Evolutionary conservation across 805 yeast species (phyloP), one percentile per base, ranked within the genome.

Genomic region (Saccharomycopsis guyanensis): DNA sequence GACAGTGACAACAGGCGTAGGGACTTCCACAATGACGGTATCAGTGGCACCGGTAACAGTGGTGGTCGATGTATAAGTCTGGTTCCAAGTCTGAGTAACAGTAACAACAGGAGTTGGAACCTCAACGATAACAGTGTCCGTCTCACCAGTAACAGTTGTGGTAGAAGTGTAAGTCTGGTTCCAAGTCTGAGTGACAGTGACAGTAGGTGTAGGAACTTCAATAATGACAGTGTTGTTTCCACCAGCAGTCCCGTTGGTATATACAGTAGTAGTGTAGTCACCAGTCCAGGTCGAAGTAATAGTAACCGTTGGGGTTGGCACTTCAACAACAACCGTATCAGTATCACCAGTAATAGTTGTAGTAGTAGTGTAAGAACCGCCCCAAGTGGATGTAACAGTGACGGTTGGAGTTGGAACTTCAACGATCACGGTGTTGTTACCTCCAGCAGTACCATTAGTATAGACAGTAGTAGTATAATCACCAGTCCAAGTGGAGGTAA

Each of bases 231-330:
- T n/a, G n/a, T n/a, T n/a, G n/a, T n/a, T n/a, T n/a, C n/a, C n/a
- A n/a, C n/a, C n/a, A n/a, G n/a, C n/a, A n/a, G n/a, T n/a, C n/a
- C 29, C 29, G 29, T 10, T 25, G 29, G 10, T 10, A 25, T 6
- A 7, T 25, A 13, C 12, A 7, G 38, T 34, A 12, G 38, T 16
- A 13, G 38, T 34, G 38, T 16, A 16, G 38, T 16, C 38, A 34
- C 38, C 38, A 34, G 38, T 34, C 38, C 38, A 34, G 22, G 38
- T 34, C 18, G 20, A 16, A 16, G 38, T 34, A 34, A 34, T 12
- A 16, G 38, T 34, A 12, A 13, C 15, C 10, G 38, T 34, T 34
- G 38, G 22, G 8, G 8, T 6, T 34, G 38, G 38, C 5, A 34
- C 10, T 13, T 34, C 38, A 8, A 34, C 38, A 13, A 34, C 15